Percentiles rank a stretch among this genome's conserved stretches.
phyloP scores from a whole-genome alignment of 1,284 basidiomycete genomes.

The Sanguinoderma infundibulare region DNA sequence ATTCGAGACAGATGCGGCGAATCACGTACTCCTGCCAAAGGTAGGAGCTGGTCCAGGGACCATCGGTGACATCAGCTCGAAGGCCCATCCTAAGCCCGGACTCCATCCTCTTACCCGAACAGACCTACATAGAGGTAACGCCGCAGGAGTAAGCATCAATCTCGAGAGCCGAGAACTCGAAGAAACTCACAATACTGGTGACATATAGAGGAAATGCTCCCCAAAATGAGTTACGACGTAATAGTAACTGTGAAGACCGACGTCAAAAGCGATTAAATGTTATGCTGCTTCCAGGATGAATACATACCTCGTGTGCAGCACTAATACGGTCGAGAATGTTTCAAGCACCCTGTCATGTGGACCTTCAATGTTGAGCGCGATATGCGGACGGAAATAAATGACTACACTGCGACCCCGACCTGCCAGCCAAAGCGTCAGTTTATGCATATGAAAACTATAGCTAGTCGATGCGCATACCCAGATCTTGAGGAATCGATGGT shows the following conservation, averaged over 20 bases:
- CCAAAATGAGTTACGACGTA: background rate
- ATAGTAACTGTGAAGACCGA: background rate
- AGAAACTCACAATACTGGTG: background rate
- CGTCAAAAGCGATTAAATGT: background rate
- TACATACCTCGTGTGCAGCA: background rate
- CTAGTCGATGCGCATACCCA: conserved; percentile 6
- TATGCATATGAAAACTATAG: background rate
- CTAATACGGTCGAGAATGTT: background rate
- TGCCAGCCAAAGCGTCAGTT: background rate
- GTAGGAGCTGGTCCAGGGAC: background rate
- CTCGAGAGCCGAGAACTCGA: no score
- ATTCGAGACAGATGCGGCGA: background rate
- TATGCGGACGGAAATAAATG: background rate
- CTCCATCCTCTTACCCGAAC: background rate
- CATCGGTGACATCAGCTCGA: no score
- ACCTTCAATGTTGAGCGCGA: background rate
- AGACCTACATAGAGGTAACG: background rate
- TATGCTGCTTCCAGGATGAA: background rate
- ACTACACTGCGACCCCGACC: background rate
- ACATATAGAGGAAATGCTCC: background rate
- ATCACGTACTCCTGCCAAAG: background rate
- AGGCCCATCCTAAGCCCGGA: no score
- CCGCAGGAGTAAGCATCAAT: no score
- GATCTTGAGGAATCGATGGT: background rate
- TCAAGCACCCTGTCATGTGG: background rate